phyloP scores from a whole-genome alignment of 495 filamentous ascomycete species.

The Penicillium macrosclerotiorum region DNA sequence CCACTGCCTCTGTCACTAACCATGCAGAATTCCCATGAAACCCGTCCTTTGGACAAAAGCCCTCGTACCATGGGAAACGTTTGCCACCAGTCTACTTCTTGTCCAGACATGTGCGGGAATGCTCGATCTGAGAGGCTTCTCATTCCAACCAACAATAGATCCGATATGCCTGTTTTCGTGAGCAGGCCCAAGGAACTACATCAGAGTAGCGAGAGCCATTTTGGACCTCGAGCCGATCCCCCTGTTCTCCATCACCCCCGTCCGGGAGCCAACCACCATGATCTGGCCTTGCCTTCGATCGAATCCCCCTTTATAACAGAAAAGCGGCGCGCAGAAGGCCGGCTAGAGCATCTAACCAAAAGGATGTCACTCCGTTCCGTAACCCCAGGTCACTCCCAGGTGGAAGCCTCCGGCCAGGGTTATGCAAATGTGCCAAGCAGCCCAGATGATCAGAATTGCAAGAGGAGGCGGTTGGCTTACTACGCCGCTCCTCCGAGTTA shows the following conservation, averaged over 20 bases:
- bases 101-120: slow-evolving; percentile 16
- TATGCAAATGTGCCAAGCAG: slow-evolving; percentile 8
- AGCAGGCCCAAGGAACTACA: slow-evolving; percentile 29
- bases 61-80: slow-evolving; percentile 17
- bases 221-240: slow-evolving; percentile 16
- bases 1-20: slow-evolving; percentile 24
- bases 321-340: slow-evolving; percentile 24
- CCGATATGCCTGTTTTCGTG: slow-evolving; percentile 38
- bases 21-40: slow-evolving; percentile 24
- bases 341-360: slow-evolving; percentile 31
- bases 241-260: slow-evolving; percentile 16
- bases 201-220: slow-evolving; percentile 17
- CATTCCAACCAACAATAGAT: slow-evolving; percentile 13
- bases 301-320: slow-evolving; percentile 31
- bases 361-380: slow-evolving; percentile 40
- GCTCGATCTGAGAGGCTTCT: slow-evolving; percentile 18
- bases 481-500: slow-evolving; percentile 15
- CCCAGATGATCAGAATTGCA: slow-evolving; percentile 23
- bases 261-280: slow-evolving; percentile 24
- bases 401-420: slow-evolving; percentile 12
- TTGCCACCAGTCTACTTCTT: slow-evolving; percentile 14
- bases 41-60: slow-evolving; percentile 17
- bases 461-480: slow-evolving; percentile 34
- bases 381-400: slow-evolving; percentile 28
- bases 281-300: slow-evolving; percentile 40